Evolutionary conservation across 768 basidiomycete genomes (phyloP).

Genomic region (Trametes elegans): DNA sequence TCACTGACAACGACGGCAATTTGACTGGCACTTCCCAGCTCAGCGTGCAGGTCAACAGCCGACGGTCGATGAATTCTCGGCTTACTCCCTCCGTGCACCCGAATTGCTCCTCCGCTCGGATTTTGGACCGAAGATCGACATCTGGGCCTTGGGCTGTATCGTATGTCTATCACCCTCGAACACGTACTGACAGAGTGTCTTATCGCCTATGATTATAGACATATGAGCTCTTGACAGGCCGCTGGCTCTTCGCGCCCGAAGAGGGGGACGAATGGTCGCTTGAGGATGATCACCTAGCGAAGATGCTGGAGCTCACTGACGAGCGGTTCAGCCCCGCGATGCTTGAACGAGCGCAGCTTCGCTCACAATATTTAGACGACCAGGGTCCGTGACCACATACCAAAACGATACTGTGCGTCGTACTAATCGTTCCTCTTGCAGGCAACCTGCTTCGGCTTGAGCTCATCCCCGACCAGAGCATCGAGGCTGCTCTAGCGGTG

Average conservation of each 20-base stretch:
- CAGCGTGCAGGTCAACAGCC: slow-evolving; percentile 24
- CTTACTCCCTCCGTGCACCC: slow-evolving; percentile 28
- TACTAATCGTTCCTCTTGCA: not conserved
- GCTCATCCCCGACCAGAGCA: slow-evolving; percentile 3
- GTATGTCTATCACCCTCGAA: slow-evolving; percentile 9
- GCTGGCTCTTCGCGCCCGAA: slow-evolving; percentile 25
- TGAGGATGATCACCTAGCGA: slow-evolving; percentile 33
- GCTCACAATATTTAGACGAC: slow-evolving; percentile 4
- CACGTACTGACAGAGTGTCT: not conserved
- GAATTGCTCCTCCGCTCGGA: slow-evolving; percentile 29
- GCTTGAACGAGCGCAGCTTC: slow-evolving; percentile 18
- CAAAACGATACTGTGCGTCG: not conserved
- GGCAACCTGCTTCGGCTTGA: slow-evolving; percentile 2
- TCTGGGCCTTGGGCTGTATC: slow-evolving; percentile 34
- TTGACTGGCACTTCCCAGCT: slow-evolving; percentile 12
- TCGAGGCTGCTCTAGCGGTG: slow-evolving; percentile 2
- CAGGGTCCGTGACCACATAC: not conserved
- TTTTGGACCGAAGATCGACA: slow-evolving; percentile 24
- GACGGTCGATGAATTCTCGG: slow-evolving; percentile 15
- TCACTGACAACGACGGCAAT: not conserved
- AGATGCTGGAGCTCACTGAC: slow-evolving; percentile 30
- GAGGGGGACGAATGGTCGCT: slow-evolving; percentile 18
- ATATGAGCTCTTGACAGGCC: slow-evolving; percentile 27
- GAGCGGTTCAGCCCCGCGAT: slow-evolving; percentile 22
- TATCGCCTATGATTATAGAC: slow-evolving; percentile 8